Conservation (phyloP, 2,329 filamentous ascomycete species). For the Aspergillus brasiliensis region DNA sequence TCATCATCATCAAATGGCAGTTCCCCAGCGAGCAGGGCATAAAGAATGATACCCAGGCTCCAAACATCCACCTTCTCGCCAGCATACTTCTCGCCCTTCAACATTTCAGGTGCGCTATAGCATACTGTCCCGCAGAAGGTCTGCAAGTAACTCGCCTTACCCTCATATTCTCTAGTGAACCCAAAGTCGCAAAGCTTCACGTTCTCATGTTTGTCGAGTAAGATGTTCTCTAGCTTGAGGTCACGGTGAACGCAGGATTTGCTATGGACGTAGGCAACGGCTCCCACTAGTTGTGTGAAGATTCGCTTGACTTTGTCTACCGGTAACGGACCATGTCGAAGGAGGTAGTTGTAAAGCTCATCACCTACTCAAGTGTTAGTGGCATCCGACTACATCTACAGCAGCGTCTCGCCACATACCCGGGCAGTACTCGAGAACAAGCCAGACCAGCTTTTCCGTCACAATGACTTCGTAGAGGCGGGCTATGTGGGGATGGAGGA, state of each 20-base stretch:
- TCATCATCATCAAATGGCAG: constrained; percentile 96
- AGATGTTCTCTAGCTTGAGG: constrained; percentile 92
- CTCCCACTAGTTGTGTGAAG: constrained; percentile 92
- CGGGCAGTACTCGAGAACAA: constrained; percentile 94
- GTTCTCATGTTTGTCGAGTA: constrained; percentile 94
- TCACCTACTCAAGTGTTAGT: constrained; percentile 63
- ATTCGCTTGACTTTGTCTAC: constrained; percentile 89
- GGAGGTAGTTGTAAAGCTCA: constrained; percentile 94
- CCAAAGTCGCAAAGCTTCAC: constrained; percentile 98
- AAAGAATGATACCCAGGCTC: constrained; percentile 92
- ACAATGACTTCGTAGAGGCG: constrained; percentile 97
- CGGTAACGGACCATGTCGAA: constrained; percentile 80
- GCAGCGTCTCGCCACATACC: constrained; percentile 55
- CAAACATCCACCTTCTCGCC: constrained; percentile 98
- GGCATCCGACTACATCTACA: constrained; percentile 13
- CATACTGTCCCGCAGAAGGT: constrained; percentile 98
- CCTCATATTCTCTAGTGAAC: constrained; percentile 96
- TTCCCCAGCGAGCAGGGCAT: constrained; percentile 76
- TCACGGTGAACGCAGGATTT: constrained; percentile 96
- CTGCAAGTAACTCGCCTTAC: constrained; percentile 89
- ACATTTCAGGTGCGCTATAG: constrained; percentile 97
- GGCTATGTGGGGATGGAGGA: constrained; percentile 95
- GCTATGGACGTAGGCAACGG: constrained; percentile 91
- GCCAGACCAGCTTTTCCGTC: constrained; percentile 91
- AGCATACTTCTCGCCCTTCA: constrained; percentile 96